Base-by-base conservation (phyloP, 345 rosid genomes). In the Brassica nigra region DNA sequence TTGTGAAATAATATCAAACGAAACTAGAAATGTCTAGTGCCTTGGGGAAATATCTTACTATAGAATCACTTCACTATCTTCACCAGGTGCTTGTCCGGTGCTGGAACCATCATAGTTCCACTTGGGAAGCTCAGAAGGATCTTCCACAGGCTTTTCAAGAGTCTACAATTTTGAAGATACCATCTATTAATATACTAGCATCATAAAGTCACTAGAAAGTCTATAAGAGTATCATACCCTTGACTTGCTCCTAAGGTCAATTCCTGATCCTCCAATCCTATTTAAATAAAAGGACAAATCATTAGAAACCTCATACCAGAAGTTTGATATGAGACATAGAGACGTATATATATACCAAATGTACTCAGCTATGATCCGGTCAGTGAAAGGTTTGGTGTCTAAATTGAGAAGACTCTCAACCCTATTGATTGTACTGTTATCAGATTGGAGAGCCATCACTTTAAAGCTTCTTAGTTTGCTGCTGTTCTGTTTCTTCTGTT, bases 101-200 rank as follows among this genome's bases (percentile, higher is more conserved):
- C 99, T 95, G 28, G 99, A 95, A 77, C 99, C 99, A 73, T 95
- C 99, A 76, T 89, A 95, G 85, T 95, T 95, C 99, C 99, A 95
- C 82, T 89, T 95, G 29, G 99, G 98, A 71, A 95, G 98, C 85
- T 95, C 98, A 14, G 98, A 92, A 15, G 96, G 99, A 82, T 92
- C 94, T 69, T 86, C 84, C 63, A 93, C 94, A 14, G 97, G 98
- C 88, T 88, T 90, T 73, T 92, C 71, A 52, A 93, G 78, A 47
- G 99, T 93, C 99, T 93, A 78, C 64, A 80, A 39, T 42, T 75
- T 54, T 54, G 10, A 54, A 54, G 27, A 54, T 16, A 54, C 27
- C 20, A 73, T 84, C 29, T 66, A 68, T 37, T 11, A 62, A 27
- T 7, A 10, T 27, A 67, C 57, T 52, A 52, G 57, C 7, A 16